Evolutionary conservation across 768 basidiomycete species (phyloP), one percentile per base, ranked within the genome.

Genomic region (Macrolepiota fuliginosa): DNA sequence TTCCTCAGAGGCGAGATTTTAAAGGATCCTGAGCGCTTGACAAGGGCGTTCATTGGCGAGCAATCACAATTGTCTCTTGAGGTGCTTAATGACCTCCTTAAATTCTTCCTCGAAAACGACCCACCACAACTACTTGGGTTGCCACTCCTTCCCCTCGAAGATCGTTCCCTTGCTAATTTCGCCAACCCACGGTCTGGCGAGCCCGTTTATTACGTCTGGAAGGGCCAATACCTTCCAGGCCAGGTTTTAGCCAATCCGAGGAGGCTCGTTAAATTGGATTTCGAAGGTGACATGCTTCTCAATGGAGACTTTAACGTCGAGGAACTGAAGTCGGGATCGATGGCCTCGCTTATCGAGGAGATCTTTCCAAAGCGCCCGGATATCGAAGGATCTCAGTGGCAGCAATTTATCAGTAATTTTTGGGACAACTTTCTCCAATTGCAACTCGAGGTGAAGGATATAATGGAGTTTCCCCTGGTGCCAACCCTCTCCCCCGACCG

Each of bases 141-240:
- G 49, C 67, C 67, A 2, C 69, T 81, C 1, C 56, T 81, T 1
- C 78, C 76, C 3, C 69, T 81, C 9, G 67, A 74, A 25, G 65
- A 77, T 58, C 72, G 66, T 4, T 70, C 63, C 0, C 72, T 74
- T 49, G 73, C 66, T 0, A 62, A 60, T 1, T 66, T 80, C 12
- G 53, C 64, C n/a, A 49, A 45, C 1, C 53, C 35, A 76, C 69
- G 45, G 58, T 71, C 4, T 75, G 71, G 71, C 66, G 37, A 36
- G 63, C 71, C 11, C 63, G 67, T 19, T 17, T 61, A 45, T 19
- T 47, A 39, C 19, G 15, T 62, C 35, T 56, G 45, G 12, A 59
- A 27, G 2, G 67, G 62, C 39, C 69, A 27, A 25, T 9, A 11
- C 1, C 29, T 54, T 29, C 60, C 45, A 12, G 12, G 22, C 13